phyloP scores from a whole-genome alignment of 2,329 filamentous ascomycete genomes.

The Hypoxylon sp. region DNA sequence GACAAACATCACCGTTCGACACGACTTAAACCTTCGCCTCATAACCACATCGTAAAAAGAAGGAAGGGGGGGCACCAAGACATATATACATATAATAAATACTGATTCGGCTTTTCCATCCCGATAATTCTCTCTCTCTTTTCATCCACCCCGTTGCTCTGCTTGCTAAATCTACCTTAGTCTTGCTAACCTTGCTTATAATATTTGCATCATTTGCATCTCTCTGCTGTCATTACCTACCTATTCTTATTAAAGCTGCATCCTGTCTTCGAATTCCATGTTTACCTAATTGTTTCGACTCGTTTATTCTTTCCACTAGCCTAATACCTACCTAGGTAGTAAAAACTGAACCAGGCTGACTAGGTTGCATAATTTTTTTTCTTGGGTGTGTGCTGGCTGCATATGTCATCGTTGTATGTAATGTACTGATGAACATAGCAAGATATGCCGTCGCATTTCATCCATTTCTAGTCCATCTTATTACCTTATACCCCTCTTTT shows the following conservation, averaged over 20 bases:
- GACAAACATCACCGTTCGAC: constrained; percentile 21
- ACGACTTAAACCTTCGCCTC: constrained; percentile 33
- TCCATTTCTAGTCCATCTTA: constrained; percentile 31
- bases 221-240: constrained; percentile 4
- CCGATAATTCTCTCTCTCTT: constrained; percentile 4
- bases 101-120: constrained; percentile 25
- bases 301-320: constrained; percentile 32
- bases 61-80: constrained; percentile 23
- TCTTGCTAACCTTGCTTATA: constrained; percentile 7
- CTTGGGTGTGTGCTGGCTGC: constrained; percentile 36
- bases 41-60: constrained; percentile 23
- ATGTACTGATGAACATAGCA: constrained; percentile 5
- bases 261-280: constrained; percentile 31
- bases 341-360: constrained; percentile 6
- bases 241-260: constrained; percentile 21
- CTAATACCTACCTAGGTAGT: constrained; percentile 5
- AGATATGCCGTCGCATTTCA: constrained; percentile 44
- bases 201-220: background rate
- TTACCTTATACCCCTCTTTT: constrained; percentile 49
- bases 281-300: constrained; percentile 23
- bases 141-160: constrained; percentile 3
- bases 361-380: constrained; percentile 27
- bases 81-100: constrained; percentile 21
- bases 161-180: background rate
- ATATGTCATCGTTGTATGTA: constrained; percentile 34